A percentile compares a stretch with the other conserved stretches of the same genome.
Evolutionary conservation across 2,329 filamentous ascomycete species (phyloP).

Genomic region (Grosmannia penicillata): DNA sequence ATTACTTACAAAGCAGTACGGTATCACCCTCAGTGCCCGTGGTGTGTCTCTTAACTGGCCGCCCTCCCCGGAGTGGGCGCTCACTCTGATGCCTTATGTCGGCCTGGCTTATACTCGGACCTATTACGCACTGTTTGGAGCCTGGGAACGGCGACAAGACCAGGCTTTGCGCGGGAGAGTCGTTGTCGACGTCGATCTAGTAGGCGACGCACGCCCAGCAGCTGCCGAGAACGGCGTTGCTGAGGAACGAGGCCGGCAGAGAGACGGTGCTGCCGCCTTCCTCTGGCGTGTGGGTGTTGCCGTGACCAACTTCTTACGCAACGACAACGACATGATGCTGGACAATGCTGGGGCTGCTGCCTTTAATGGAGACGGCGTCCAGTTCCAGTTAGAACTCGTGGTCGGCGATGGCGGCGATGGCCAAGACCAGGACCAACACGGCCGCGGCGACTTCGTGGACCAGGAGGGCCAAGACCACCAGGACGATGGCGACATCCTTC

Average conservation of each 20-base stretch:
- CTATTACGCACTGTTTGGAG: constrained; percentile 31
- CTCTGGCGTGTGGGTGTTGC: constrained; percentile 12
- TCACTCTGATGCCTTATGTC: constrained; percentile 31
- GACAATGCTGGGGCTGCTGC: constrained; percentile 2
- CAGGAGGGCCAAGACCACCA: not conserved
- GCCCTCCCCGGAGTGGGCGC: constrained; percentile 34
- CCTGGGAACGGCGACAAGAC: constrained; percentile 34
- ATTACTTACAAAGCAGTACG: constrained; percentile 34
- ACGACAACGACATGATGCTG: constrained; percentile 3
- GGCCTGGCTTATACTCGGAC: constrained; percentile 25
- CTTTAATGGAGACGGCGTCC: not conserved
- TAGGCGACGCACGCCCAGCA: not conserved
- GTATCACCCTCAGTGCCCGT: constrained; percentile 27
- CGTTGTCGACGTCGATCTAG: not conserved
- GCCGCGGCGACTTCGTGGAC: constrained; percentile 9
- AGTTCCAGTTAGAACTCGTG: constrained; percentile 8
- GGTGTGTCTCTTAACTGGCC: constrained; percentile 36
- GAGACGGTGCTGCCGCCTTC: constrained; percentile 9
- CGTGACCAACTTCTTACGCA: constrained; percentile 10
- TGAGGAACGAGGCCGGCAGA: not conserved
- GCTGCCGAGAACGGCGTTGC: not conserved
- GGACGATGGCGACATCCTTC: not conserved
- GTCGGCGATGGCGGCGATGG: constrained; percentile 15
- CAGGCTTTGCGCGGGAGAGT: constrained; percentile 24
- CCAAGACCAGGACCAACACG: constrained; percentile 16